Percentiles rank a stretch among this genome's conserved stretches.
Conservation (phyloP, 1,139 yeast species). For the Oligophagozyma castellii region DNA sequence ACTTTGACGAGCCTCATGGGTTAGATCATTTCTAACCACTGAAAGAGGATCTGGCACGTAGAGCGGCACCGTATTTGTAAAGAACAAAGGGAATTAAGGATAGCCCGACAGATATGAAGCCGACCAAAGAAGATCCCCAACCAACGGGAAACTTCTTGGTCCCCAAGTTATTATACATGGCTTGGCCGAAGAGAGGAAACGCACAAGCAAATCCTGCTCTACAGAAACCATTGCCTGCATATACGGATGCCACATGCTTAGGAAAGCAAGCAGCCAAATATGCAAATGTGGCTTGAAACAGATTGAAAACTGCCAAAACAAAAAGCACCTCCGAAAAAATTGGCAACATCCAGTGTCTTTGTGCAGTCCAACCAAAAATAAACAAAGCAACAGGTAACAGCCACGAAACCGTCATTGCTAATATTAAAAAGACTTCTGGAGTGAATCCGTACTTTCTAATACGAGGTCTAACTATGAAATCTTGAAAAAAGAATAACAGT, state of each 20-base stretch:
- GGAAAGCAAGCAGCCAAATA: conserved; percentile 26
- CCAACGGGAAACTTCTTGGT: conserved; percentile 39
- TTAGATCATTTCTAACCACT: too few species aligned
- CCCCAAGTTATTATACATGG: conserved; percentile 35
- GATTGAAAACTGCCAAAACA: conserved; percentile 28
- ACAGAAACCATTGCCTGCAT: conserved; percentile 41
- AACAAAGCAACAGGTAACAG: conserved; percentile 10
- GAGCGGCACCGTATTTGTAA: conserved; percentile 39
- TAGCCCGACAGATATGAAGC: conserved; percentile 31
- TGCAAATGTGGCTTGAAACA: conserved; percentile 29
- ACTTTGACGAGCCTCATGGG: too few species aligned
- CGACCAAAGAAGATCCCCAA: conserved; percentile 41
- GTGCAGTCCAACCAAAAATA: conserved; percentile 32
- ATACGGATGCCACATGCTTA: conserved; percentile 41
- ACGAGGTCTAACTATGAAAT: conserved; percentile 6
- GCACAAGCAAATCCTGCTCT: conserved; percentile 34
- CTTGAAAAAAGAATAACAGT: conserved; percentile 6
- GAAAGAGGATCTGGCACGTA: conserved; percentile 11
- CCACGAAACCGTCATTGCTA: conserved; percentile 10
- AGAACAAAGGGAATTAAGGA: conserved; percentile 35
- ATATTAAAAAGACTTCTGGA: conserved; percentile 10
- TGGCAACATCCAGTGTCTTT: conserved; percentile 33
- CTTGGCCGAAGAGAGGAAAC: conserved; percentile 47
- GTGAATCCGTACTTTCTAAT: conserved; percentile 7
- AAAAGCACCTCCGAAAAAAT: conserved; percentile 31